Base-by-base conservation (phyloP, 345 rosid genomes). In the Syzygium aromaticum region DNA sequence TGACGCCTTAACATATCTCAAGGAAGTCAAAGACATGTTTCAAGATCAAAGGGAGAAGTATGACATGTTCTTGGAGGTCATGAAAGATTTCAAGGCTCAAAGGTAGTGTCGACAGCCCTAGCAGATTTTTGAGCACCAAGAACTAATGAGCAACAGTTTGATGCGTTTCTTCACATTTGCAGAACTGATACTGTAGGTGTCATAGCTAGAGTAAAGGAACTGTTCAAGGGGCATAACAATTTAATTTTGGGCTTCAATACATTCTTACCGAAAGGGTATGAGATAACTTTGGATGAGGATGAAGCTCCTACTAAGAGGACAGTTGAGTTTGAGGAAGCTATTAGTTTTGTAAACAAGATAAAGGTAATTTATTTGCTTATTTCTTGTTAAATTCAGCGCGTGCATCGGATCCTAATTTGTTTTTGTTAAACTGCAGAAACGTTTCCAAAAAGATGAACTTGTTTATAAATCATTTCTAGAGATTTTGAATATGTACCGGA, bases 11-110 rank as follows among this genome's bases (percentile, higher is more conserved):
- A 88, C 94, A 1, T 98, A 98, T 92, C 92, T 98, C 57, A 98
- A 95, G 90, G 91, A 94, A 92, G 99, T 98, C 64, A 95, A 95
- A 88, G 98, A 97, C 90, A 96, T 93, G 97, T 96, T 98, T 92
- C 98, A 94, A 88, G 97, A 96, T 88, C 96, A 98, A 89, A 94
- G 92, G 90, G 99, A 94, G 86, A 98, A 95, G 90, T 95, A 96
- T 87, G 98, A 96, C 86, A 92, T 73, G 93, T 96, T 98, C 86
- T 93, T 96, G 88, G 98, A 95, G 89, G 96, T 96, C 93, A 95
- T 98, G 99, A 98, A 95, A 89, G 99, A 98, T 91, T 98, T 98
- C 88, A 95, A 98, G 92, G 99, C 98, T 57, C 98, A 95, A 89
- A 92, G 98, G 99, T 96, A 85, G 82, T 61, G 51, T 85, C 19